Evolutionary conservation across 176 grass and related monocot genomes (phyloP), one percentile per base, ranked within the genome.

Genomic region (Oryza glaberrima): DNA sequence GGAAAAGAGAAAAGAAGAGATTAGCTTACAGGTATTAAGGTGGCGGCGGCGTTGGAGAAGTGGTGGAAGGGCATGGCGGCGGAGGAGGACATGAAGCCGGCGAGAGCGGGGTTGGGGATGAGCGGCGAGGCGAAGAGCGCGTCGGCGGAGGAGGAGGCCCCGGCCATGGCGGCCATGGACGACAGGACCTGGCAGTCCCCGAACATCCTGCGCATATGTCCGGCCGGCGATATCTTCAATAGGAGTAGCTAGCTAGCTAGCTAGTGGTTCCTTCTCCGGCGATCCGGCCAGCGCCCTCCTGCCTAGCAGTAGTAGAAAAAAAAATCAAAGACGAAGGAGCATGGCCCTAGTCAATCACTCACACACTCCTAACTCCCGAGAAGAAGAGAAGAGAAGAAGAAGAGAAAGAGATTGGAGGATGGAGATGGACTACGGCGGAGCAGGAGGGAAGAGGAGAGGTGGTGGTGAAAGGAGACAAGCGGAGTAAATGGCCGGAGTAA

Each of bases 171-270:
- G 54, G 90, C 88, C 88, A 95, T 88, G 30, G 96, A 92, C 9
- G 96, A 92, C 76, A 99, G 82, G 15, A 99, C 91, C 81, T 99
- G 96, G 77, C 96, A 99, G 88, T 99, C 93, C 79, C 96, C 96
- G 66, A 96, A 99, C 96, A 99, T 99, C 46, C 46, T 87, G 41
- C 40, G 43, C 13, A 16, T 56, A 19, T 20, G 12, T 19, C 4
- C 11, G 45, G 1, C 7, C 43, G 43, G 43, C 43, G 43, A 45
- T 45, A 38, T 35, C 7, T 44, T 44, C 10, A 45, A 49, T 30
- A 30, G 28, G 28, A 30, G 28, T 30, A 30, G 28, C 28, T 30
- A 30, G 28, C 28, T 38, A 38, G 36, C 36, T 49, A 49, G 47
- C 2, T 12, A 43, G 40, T 43, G 47, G 3, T 49, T 9, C 11